Evolutionary conservation across 1,284 basidiomycete species (phyloP).

Genomic region (Sporisorium sorghi): DNA sequence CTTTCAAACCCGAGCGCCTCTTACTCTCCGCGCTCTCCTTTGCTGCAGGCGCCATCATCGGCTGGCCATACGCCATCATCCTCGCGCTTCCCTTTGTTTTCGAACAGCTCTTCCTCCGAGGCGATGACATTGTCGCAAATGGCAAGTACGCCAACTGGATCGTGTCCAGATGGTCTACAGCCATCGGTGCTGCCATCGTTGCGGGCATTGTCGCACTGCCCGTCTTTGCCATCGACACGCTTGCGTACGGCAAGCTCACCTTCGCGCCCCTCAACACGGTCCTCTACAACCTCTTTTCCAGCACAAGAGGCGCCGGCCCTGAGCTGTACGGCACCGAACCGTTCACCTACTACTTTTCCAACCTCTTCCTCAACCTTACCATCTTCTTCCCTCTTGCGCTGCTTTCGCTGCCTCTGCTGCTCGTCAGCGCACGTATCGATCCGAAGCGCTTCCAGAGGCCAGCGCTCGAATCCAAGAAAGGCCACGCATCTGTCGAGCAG

Average conservation of each 20-base stretch:
- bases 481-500: conserved; percentile 19
- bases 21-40: conserved; percentile 77
- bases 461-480: conserved; percentile 71
- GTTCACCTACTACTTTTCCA: conserved; percentile 71
- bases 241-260: conserved; percentile 83
- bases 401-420: conserved; percentile 75
- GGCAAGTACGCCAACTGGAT: conserved; percentile 22
- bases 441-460: conserved; percentile 80
- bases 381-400: conserved; percentile 80
- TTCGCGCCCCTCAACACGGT: conserved; percentile 94
- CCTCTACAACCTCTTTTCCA: conserved; percentile 86
- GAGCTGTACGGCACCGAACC: conserved; percentile 94
- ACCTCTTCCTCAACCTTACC: conserved; percentile 91
- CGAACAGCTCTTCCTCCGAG: conserved; percentile 86
- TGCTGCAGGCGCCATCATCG: conserved; percentile 85
- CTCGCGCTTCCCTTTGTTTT: conserved; percentile 88
- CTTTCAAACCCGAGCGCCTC: conserved; percentile 56
- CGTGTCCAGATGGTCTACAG: conserved; percentile 74
- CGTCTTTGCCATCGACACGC: conserved; percentile 75
- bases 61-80: conserved; percentile 94
- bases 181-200: conserved; percentile 75
- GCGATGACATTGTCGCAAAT: conserved; percentile 70
- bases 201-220: conserved; percentile 77
- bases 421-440: conserved; percentile 81
- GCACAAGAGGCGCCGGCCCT: conserved; percentile 77